Percentiles rank a stretch among this genome's conserved stretches.
Conservation (phyloP, 176 grass and related monocot genomes). For the Eleusine indica region DNA sequence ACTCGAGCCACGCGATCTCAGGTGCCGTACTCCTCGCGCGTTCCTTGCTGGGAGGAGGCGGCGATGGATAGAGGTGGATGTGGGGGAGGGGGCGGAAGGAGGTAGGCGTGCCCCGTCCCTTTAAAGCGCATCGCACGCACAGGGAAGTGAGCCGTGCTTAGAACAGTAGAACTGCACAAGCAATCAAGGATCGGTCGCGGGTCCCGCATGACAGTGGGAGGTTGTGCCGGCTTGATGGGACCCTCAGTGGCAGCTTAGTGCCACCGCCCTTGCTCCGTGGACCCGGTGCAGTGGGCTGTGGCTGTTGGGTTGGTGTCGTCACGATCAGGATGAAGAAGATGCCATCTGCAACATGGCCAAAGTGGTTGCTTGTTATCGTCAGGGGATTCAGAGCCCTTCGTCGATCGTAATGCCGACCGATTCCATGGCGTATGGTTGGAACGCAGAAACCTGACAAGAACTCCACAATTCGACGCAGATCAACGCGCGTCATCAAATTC, state of each 20-base stretch:
- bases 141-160: background rate
- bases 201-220: background rate
- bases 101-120: constrained; percentile 8
- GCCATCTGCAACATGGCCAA: background rate
- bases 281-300: background rate
- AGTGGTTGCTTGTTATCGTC: background rate
- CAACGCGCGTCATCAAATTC: background rate
- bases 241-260: background rate
- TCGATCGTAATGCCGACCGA: background rate
- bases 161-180: constrained; percentile 10
- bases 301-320: background rate
- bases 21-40: background rate
- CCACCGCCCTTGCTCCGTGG: background rate
- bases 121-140: constrained; percentile 43
- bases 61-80: background rate
- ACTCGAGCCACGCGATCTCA: constrained; percentile 1
- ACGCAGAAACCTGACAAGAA: background rate
- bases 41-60: background rate
- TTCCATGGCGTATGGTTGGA: background rate
- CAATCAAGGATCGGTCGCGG: background rate
- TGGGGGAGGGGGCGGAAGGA: background rate
- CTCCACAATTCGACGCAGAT: too few relatives aligned
- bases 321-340: background rate
- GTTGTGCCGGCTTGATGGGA: background rate
- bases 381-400: background rate